A percentile compares a stretch with the other conserved stretches of the same genome.
Evolutionary conservation across 345 rosid species (phyloP).

Genomic region (Arabidopsis thaliana): DNA sequence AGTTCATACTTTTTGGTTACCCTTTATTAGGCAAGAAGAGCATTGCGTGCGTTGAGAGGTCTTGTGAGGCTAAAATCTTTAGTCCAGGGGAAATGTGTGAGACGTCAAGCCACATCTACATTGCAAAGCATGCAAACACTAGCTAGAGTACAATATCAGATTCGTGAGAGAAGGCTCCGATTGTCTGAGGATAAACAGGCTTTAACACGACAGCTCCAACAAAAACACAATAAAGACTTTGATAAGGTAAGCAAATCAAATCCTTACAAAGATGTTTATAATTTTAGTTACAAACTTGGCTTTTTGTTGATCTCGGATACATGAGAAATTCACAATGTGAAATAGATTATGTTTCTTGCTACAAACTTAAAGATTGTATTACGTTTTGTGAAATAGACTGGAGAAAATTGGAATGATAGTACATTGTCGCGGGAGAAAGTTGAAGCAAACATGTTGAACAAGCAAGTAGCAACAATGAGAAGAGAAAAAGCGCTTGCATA

Average conservation of each 20-base stretch:
- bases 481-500: constrained; percentile 93
- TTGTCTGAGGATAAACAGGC: constrained; percentile 84
- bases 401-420: constrained; percentile 77
- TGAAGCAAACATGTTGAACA: constrained; percentile 62
- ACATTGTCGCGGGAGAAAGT: constrained; percentile 69
- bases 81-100: constrained; percentile 74
- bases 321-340: neutral
- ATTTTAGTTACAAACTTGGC: neutral
- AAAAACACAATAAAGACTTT: constrained; percentile 55
- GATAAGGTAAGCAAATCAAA: constrained; percentile 50
- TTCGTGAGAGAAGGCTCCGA: constrained; percentile 73
- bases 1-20: neutral
- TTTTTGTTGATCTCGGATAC: neutral
- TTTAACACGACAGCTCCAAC: constrained; percentile 68
- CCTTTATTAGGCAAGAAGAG: constrained; percentile 74
- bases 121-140: constrained; percentile 91
- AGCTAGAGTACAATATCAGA: constrained; percentile 76
- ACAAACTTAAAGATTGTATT: neutral
- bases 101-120: constrained; percentile 79
- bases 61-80: constrained; percentile 78
- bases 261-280: neutral
- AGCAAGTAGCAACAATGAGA: constrained; percentile 82
- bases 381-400: constrained; percentile 34
- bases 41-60: constrained; percentile 86
- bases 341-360: constrained; percentile 40